A percentile compares a stretch with the other conserved stretches of the same genome.
phyloP scores from a whole-genome alignment of 805 yeast genomes.

The Candida lessepsii region DNA sequence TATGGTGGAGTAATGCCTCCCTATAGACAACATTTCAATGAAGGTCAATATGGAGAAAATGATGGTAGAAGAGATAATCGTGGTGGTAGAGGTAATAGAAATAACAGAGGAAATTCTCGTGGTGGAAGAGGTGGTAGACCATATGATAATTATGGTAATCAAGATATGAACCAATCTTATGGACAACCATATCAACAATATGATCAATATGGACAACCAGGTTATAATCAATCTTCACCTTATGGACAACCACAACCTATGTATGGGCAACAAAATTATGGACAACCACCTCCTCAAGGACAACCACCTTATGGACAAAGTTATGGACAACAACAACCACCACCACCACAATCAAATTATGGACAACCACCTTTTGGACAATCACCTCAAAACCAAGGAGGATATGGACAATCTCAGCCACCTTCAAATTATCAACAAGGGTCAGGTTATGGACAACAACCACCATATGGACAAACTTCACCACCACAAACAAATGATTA shows the following conservation, averaged over 20 bases:
- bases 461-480: neutral
- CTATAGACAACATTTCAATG: slow-evolving; percentile 7
- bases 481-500: slow-evolving; percentile 1
- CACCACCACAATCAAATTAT: neutral
- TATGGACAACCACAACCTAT: slow-evolving; percentile 1
- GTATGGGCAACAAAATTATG: neutral
- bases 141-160: neutral
- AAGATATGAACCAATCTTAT: slow-evolving; percentile 1
- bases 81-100: slow-evolving; percentile 16
- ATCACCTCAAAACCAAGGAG: slow-evolving; percentile 6
- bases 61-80: slow-evolving; percentile 14
- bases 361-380: slow-evolving; percentile 2
- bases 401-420: slow-evolving; percentile 7
- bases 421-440: neutral
- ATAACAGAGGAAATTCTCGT: slow-evolving; percentile 10
- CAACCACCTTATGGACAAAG: neutral
- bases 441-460: slow-evolving; percentile 3
- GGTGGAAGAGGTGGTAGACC: slow-evolving; percentile 8
- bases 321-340: slow-evolving; percentile 15
- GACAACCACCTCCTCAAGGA: slow-evolving; percentile 3
- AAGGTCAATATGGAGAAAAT: slow-evolving; percentile 3
- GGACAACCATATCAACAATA: neutral
- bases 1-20: slow-evolving; percentile 21
- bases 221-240: slow-evolving; percentile 1
- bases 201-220: slow-evolving; percentile 2